Conservation (phyloP, 192 early-diverging fungal genomes). For the Powellomyces hirtus region DNA sequence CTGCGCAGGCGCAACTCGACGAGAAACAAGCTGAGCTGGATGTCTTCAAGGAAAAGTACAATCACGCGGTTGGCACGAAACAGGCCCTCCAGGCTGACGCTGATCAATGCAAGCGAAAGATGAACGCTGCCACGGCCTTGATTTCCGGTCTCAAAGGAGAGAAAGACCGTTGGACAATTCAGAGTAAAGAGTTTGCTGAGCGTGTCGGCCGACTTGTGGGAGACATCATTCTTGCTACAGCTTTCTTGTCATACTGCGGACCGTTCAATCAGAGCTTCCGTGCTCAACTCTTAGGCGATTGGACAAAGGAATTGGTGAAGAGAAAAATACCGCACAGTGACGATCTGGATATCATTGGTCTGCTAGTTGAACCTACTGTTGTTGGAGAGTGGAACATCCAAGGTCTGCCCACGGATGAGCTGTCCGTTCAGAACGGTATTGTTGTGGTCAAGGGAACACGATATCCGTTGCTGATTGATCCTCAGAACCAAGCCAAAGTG, state of each 20-base stretch:
- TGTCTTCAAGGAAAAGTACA: constrained; percentile 62
- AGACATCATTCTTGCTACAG: constrained; percentile 58
- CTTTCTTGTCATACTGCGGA: constrained; percentile 62
- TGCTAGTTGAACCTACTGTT: constrained; percentile 61
- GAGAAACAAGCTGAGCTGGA: constrained; percentile 68
- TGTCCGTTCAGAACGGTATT: constrained; percentile 65
- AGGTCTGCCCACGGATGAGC: constrained; percentile 63
- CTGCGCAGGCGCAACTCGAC: constrained; percentile 56
- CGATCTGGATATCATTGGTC: constrained; percentile 57
- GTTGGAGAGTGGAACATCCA: constrained; percentile 70
- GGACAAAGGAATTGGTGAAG: constrained; percentile 58
- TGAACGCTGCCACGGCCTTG: constrained; percentile 61
- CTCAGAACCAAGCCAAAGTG: constrained; percentile 60
- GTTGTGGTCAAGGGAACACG: constrained; percentile 60
- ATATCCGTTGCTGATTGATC: constrained; percentile 64
- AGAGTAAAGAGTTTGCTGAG: constrained; percentile 63
- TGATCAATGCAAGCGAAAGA: constrained; percentile 62
- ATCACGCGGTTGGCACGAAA: constrained; percentile 55
- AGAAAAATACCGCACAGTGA: constrained; percentile 62
- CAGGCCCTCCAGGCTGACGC: constrained; percentile 63
- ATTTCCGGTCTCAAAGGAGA: constrained; percentile 63
- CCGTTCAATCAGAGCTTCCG: constrained; percentile 65
- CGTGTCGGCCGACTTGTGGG: constrained; percentile 61
- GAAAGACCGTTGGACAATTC: constrained; percentile 67
- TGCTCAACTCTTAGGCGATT: constrained; percentile 45